These are phyloP conservation scores for Breviolum minutum DNA, from an alignment of 73 alveolate genomes.

Conservation along the genomic window DNA sequence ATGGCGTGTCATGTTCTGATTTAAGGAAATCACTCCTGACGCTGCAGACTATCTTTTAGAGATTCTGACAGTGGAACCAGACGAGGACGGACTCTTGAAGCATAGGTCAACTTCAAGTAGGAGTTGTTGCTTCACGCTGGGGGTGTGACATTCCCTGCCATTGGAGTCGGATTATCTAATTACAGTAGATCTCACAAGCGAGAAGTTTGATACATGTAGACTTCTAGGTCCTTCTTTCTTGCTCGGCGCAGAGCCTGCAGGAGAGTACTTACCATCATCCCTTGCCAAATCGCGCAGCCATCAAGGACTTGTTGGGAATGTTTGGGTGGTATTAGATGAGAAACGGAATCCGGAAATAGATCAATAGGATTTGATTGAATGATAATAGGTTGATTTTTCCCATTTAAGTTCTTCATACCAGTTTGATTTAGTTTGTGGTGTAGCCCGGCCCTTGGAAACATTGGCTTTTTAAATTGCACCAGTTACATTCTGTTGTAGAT, in stretches of 20 bases:
- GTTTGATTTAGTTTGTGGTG: too few relatives aligned
- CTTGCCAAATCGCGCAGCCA: constrained; percentile 85
- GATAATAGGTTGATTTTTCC: too few relatives aligned
- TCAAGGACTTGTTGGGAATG: neutral
- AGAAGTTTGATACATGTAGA: neutral
- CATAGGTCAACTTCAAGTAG: neutral
- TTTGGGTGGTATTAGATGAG: too few relatives aligned
- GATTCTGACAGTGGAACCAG: constrained; percentile 80
- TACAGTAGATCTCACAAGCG: neutral
- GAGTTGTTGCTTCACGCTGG: neutral
- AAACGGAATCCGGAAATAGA: too few relatives aligned
- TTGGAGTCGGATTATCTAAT: too few relatives aligned
- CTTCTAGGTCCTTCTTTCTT: too few relatives aligned
- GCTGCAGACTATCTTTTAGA: constrained; percentile 87
- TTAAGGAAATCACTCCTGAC: constrained; percentile 50
- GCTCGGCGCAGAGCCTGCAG: neutral
- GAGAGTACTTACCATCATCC: constrained; percentile 82
- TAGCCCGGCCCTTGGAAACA: too few relatives aligned
- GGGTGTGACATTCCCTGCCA: neutral
- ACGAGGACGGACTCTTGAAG: constrained; percentile 11
- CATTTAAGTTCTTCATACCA: too few relatives aligned
- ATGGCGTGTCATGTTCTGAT: neutral
- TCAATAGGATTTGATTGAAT: too few relatives aligned
- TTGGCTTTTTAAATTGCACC: too few relatives aligned
- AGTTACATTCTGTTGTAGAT: neutral